phyloP scores from a whole-genome alignment of 2,329 filamentous ascomycete genomes.

The Pestalotiopsis sp. region DNA sequence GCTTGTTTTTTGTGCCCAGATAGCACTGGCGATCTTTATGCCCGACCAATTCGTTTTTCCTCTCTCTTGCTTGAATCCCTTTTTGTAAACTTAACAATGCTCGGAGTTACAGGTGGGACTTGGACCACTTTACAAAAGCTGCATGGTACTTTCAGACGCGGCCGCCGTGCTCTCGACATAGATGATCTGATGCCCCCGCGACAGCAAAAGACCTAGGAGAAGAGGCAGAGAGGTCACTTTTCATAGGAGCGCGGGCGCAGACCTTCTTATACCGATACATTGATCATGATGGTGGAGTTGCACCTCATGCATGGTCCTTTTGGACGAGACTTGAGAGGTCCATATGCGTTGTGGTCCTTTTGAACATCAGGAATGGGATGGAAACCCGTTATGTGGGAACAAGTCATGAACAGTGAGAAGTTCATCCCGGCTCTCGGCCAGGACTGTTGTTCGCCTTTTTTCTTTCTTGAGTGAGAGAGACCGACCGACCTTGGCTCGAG shows the following conservation, averaged over 20 bases:
- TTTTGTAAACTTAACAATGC: too few species aligned
- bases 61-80: too few species aligned
- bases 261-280: not conserved
- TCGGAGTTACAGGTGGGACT: not conserved
- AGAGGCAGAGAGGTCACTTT: not conserved
- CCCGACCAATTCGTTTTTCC: not conserved
- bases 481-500: not conserved
- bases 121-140: not conserved
- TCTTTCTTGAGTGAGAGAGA: not conserved
- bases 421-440: not conserved
- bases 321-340: not conserved
- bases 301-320: not conserved
- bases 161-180: not conserved
- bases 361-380: not conserved
- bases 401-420: not conserved
- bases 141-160: not conserved
- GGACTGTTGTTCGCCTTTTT: not conserved
- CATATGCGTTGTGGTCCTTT: not conserved
- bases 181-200: not conserved
- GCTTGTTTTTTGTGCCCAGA: not conserved
- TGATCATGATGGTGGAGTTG: not conserved
- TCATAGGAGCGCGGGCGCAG: not conserved
- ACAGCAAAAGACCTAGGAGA: not conserved
- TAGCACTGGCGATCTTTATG: not conserved
- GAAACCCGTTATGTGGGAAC: not conserved